Conservation (phyloP, 2,329 filamentous ascomycete genomes). For the Colletotrichum lini region DNA sequence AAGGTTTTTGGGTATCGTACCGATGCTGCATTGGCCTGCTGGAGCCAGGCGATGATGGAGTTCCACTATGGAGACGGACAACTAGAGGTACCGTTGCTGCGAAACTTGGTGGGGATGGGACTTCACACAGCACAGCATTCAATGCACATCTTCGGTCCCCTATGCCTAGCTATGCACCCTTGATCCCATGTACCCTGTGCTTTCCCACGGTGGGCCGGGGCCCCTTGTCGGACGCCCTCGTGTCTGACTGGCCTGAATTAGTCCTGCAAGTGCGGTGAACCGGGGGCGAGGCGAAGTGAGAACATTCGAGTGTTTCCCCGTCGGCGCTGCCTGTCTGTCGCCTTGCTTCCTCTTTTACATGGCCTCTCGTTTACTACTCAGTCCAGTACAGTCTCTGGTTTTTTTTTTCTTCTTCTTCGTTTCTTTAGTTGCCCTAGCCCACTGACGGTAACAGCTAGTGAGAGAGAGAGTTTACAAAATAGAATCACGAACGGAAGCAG, state of each 20-base stretch:
- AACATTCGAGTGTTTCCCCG: conserved; percentile 10
- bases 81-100: conserved; percentile 4
- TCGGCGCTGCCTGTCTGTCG: neutral
- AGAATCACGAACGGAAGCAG: neutral
- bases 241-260: conserved; percentile 32
- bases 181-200: conserved; percentile 31
- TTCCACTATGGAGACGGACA: conserved; percentile 31
- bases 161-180: neutral
- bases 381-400: neutral
- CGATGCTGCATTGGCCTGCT: conserved; percentile 42
- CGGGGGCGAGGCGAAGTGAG: neutral
- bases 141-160: conserved; percentile 19
- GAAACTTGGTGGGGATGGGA: neutral
- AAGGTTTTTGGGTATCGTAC: conserved; percentile 41
- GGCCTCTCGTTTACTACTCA: neutral
- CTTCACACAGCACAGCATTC: neutral
- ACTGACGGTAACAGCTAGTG: no score
- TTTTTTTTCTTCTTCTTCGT: neutral
- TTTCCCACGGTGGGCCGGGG: conserved; percentile 15
- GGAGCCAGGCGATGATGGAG: conserved; percentile 39
- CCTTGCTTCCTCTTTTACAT: neutral
- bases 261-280: conserved; percentile 20
- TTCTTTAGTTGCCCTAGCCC: no score
- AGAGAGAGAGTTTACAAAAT: no score
- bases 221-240: conserved; percentile 10